phyloP scores from a whole-genome alignment of 2,329 filamentous ascomycete genomes.

The Triangularia setosa region DNA sequence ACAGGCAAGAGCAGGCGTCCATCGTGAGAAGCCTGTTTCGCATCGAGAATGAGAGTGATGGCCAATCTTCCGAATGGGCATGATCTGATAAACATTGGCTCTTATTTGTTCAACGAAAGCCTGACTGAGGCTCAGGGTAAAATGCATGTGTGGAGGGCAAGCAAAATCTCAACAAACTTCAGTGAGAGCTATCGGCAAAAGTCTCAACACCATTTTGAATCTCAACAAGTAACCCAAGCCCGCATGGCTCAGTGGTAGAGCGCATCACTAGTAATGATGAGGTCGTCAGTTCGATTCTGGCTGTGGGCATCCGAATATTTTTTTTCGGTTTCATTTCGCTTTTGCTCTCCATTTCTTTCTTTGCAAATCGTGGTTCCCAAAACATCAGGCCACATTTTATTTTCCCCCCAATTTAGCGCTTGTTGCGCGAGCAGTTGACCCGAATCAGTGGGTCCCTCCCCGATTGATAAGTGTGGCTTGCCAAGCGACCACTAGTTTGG shows the following conservation, averaged over 20 bases:
- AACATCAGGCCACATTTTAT: not conserved
- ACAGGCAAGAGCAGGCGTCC: no score
- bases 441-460: not conserved
- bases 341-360: not conserved
- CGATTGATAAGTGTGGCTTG: not conserved
- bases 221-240: slow-evolving; percentile 5
- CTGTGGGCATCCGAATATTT: slow-evolving; percentile 12
- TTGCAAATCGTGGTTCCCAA: not conserved
- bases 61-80: no score
- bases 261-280: slow-evolving; percentile 24
- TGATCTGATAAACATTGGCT: no score
- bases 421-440: not conserved
- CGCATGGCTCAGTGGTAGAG: slow-evolving; percentile 24
- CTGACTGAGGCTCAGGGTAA: no score
- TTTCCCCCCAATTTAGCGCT: not conserved
- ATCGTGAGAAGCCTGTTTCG: no score
- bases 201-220: not conserved
- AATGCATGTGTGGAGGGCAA: no score
- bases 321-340: not conserved
- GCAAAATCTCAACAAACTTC: not conserved
- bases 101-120: no score
- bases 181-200: not conserved
- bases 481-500: not conserved
- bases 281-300: slow-evolving; percentile 24
- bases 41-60: no score